A percentile compares a stretch with the other conserved stretches of the same genome.
These are phyloP conservation scores for Botryobasidium botryosum DNA, from an alignment of 768 basidiomycete species.

Conservation along the genomic window DNA sequence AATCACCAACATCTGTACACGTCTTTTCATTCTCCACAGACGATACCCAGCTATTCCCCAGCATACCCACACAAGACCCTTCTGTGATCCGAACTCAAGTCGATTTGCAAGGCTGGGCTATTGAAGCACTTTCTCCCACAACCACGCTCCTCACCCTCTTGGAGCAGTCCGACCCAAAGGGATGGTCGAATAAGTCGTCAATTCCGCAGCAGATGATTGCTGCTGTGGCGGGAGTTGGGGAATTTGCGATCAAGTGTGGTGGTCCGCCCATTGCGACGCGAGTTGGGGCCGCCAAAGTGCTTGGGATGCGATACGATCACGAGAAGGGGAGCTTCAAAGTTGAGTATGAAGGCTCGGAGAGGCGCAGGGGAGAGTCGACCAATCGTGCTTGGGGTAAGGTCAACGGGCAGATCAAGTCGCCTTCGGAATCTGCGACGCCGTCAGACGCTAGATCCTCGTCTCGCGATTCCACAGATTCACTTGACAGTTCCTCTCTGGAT, in stretches of 20 bases:
- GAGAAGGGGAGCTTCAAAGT: slow-evolving; percentile 67
- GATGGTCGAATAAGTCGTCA: slow-evolving; percentile 88
- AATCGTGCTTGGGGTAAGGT: no score
- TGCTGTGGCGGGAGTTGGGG: slow-evolving; percentile 78
- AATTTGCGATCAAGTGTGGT: slow-evolving; percentile 89
- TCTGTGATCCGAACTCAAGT: slow-evolving; percentile 83
- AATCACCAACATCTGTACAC: slow-evolving; percentile 87
- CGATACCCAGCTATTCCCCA: slow-evolving; percentile 71
- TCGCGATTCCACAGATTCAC: neutral
- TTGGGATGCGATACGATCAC: slow-evolving; percentile 68
- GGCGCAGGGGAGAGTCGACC: no score
- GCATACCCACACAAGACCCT: slow-evolving; percentile 45
- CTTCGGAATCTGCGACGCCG: slow-evolving; percentile 21
- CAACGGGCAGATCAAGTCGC: slow-evolving; percentile 11
- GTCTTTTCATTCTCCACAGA: slow-evolving; percentile 91
- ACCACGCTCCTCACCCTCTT: slow-evolving; percentile 86
- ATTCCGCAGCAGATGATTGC: slow-evolving; percentile 91
- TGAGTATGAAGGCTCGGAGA: slow-evolving; percentile 50
- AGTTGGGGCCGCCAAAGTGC: slow-evolving; percentile 54
- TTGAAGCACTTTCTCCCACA: slow-evolving; percentile 86
- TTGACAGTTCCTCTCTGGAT: no score
- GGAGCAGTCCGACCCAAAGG: slow-evolving; percentile 94
- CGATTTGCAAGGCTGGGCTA: slow-evolving; percentile 98
- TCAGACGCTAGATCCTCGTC: slow-evolving; percentile 4
- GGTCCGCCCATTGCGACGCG: slow-evolving; percentile 87